Conservation (phyloP, 2,329 filamentous ascomycete genomes). For the Cladorrhinum sp. region DNA sequence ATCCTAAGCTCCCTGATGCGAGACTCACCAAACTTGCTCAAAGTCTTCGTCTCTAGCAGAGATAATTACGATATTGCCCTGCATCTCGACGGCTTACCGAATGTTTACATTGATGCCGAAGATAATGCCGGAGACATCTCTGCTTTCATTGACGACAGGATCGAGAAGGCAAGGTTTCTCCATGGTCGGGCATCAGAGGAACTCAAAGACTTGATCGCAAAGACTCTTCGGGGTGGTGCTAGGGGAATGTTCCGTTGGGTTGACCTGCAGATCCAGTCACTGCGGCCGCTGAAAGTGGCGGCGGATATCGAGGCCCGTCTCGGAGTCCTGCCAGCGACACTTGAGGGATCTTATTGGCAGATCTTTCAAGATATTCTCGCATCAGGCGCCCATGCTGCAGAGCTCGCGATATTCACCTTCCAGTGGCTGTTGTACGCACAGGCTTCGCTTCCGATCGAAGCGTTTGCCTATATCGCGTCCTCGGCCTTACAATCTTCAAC, state of each 20-base stretch:
- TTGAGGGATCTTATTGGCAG: background rate
- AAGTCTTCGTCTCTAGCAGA: background rate
- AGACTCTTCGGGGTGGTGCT: background rate
- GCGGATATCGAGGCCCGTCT: background rate
- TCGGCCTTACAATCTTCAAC: background rate
- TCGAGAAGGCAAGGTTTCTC: background rate
- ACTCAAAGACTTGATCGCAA: background rate
- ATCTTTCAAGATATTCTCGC: background rate
- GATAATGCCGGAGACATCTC: background rate
- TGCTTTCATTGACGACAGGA: background rate
- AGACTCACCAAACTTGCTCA: background rate
- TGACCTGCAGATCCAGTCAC: background rate
- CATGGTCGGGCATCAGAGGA: background rate
- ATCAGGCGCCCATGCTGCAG: background rate
- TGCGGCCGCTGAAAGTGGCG: background rate
- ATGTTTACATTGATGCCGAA: background rate
- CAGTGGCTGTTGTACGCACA: background rate
- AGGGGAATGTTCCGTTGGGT: constrained; percentile 4
- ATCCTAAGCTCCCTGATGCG: background rate
- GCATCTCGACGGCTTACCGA: background rate
- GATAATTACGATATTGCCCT: background rate
- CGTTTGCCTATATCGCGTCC: background rate
- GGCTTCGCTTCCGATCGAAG: background rate
- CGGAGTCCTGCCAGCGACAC: background rate
- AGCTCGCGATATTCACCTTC: background rate